Evolutionary conservation across 2,329 filamentous ascomycete species (phyloP).

Genomic region (Geosmithia morbida): DNA sequence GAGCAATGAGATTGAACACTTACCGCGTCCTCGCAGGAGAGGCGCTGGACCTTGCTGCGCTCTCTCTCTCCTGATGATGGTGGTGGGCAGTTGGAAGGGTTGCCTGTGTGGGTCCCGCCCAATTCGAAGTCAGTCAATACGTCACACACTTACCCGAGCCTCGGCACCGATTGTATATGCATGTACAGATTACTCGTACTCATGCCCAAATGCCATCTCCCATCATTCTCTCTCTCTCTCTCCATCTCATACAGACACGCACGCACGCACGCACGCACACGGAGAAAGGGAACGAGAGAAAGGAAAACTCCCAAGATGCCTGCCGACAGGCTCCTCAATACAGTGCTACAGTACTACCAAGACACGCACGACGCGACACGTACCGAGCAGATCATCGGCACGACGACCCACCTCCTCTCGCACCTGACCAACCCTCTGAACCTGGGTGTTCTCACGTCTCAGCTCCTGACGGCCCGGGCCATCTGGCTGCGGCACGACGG

Average conservation of each 20-base stretch:
- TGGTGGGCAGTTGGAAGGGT: not conserved
- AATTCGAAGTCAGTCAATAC: not conserved
- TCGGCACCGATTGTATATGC: not conserved
- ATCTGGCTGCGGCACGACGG: conserved; percentile 51
- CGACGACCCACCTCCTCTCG: conserved; percentile 52
- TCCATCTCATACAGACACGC: too few species aligned
- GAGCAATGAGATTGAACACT: not conserved
- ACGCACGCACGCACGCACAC: too few species aligned
- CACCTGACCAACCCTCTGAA: conserved; percentile 63
- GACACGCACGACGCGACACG: conserved; percentile 33
- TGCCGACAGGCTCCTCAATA: conserved; percentile 51
- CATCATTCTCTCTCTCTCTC: too few species aligned
- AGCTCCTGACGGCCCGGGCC: conserved; percentile 56
- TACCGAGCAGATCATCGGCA: conserved; percentile 46
- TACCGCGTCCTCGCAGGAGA: not conserved
- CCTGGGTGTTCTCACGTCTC: conserved; percentile 56
- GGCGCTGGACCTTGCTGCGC: not conserved
- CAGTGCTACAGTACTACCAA: conserved; percentile 46
- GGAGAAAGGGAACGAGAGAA: too few species aligned
- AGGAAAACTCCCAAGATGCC: conserved; percentile 33
- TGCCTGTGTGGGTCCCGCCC: not conserved
- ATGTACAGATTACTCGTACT: too few species aligned
- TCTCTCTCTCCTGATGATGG: not conserved
- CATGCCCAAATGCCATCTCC: too few species aligned
- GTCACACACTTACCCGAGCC: not conserved